phyloP scores from a whole-genome alignment of 2,329 filamentous ascomycete genomes.

The Phyllosticta citriasiana region DNA sequence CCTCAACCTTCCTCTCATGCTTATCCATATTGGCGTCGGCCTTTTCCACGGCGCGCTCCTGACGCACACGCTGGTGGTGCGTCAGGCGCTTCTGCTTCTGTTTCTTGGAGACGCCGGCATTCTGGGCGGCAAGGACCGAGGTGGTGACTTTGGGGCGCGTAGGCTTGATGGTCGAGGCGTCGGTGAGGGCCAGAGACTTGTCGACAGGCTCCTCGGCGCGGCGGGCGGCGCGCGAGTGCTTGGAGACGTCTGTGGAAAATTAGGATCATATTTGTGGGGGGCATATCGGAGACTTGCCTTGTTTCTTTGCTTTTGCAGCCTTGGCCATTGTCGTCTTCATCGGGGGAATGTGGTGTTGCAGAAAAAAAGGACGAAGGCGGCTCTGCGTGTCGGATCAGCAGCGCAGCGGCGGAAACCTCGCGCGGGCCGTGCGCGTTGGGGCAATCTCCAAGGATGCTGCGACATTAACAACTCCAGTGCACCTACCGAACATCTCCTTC shows the following conservation, averaged over 20 bases:
- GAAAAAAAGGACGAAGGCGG: not conserved
- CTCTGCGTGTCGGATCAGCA: not conserved
- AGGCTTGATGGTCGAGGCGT: conserved; percentile 27
- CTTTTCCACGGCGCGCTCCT: conserved; percentile 45
- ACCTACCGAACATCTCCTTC: not conserved
- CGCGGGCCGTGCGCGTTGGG: not conserved
- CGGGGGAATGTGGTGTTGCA: not conserved
- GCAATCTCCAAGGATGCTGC: conserved; percentile 5
- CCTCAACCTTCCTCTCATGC: conserved; percentile 45
- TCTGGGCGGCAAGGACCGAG: conserved; percentile 58
- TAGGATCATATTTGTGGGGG: not conserved
- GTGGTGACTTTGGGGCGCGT: conserved; percentile 20
- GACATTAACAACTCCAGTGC: not conserved
- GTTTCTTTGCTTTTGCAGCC: conserved; percentile 2
- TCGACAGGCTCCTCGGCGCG: conserved; percentile 62
- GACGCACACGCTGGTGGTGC: conserved; percentile 44
- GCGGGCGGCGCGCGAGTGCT: conserved; percentile 65
- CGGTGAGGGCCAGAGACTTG: conserved; percentile 53
- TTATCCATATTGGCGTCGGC: conserved; percentile 46
- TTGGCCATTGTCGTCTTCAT: conserved; percentile 4
- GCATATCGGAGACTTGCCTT: not conserved
- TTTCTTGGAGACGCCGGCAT: conserved; percentile 61
- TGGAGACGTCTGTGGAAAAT: conserved; percentile 43
- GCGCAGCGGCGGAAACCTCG: not conserved
- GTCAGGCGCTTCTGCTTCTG: conserved; percentile 45